These are phyloP conservation scores for Fibroporia radiculosa DNA, from an alignment of 768 basidiomycete species.

Conservation along the genomic window DNA sequence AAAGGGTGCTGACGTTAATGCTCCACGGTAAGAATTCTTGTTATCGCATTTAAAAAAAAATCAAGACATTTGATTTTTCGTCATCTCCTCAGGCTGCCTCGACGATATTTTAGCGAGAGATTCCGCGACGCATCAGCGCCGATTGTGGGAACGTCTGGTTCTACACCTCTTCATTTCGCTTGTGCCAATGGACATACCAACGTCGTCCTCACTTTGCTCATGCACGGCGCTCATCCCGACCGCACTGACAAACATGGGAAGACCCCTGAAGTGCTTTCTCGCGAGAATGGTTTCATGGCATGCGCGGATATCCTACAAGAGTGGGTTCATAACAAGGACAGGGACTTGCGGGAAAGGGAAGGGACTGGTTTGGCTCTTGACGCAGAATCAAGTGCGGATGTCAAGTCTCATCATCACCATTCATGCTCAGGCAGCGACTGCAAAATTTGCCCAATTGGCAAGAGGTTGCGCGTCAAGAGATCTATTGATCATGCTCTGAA, in stretches of 20 bases:
- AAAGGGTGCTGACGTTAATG: slow-evolving; percentile 96
- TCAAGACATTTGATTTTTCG: background rate
- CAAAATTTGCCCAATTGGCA: slow-evolving; percentile 12
- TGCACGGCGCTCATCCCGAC: slow-evolving; percentile 76
- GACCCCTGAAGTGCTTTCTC: slow-evolving; percentile 79
- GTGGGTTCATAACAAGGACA: slow-evolving; percentile 57
- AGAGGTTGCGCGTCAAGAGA: slow-evolving; percentile 62
- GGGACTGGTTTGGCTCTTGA: slow-evolving; percentile 2
- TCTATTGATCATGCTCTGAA: slow-evolving; percentile 68
- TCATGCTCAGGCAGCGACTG: slow-evolving; percentile 6
- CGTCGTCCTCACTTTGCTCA: slow-evolving; percentile 73
- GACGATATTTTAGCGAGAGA: slow-evolving; percentile 66
- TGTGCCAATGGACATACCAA: slow-evolving; percentile 87
- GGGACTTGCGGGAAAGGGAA: slow-evolving; percentile 45
- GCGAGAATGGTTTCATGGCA: slow-evolving; percentile 71
- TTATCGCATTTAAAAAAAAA: background rate
- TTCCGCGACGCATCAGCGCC: slow-evolving; percentile 58
- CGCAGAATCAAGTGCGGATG: background rate
- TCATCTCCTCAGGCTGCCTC: slow-evolving; percentile 44
- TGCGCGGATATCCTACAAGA: slow-evolving; percentile 68
- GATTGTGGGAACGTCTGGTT: slow-evolving; percentile 78
- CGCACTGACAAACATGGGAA: slow-evolving; percentile 87
- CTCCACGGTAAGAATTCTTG: slow-evolving; percentile 57
- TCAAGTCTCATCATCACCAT: background rate
- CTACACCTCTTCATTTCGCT: slow-evolving; percentile 94